Evolutionary conservation across 805 yeast genomes (phyloP), one percentile per base, ranked within the genome.

Genomic region (Wickerhamiella occidentalis): DNA sequence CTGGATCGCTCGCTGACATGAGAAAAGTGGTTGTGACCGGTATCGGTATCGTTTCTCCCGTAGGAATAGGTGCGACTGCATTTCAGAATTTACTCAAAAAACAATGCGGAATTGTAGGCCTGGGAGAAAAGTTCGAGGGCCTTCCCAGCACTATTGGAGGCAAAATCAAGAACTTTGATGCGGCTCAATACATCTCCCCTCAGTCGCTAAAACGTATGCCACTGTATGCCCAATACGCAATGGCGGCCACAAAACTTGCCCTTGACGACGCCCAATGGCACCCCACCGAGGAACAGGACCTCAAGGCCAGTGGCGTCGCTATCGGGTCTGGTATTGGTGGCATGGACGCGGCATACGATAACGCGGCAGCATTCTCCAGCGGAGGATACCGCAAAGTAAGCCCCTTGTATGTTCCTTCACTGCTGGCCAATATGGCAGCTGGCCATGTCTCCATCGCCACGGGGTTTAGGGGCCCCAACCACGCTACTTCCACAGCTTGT

Each of bases 271-370:
- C 96, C 0, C 63, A 71, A 28, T 73, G 80, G 73, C 51, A 59
- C 25, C 75, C 79, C 0, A 50, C 49, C 1, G 51, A 65, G 1
- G 66, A 64, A 1, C 28, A 48, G 1, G 51, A 52, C 45, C 52
- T 51, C 26, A 40, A 53, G 18, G 60, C 62, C 2, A 54, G 73
- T 59, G 59, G 96, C 1, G 87, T 85, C 1, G 80, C 86, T n/a
- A 76, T 90, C 7, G 98, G 97, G 0, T 80, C 95, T 1, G 95
- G 96, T 0, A 84, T 92, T 45, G 97, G 96, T 0, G 84, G 94
- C 2, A 72, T 90, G 44, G 80, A 77, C 15, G 94, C 85, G 52
- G 64, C 77, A 0, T 78, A 78, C 58, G 81, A 76, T 3, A 85
- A 81, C 56, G 64, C 85, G 1, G 71, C 77, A 12, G 68, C 71